Base-by-base conservation (phyloP, 106 monocot species). In the Triglochin maritima region DNA sequence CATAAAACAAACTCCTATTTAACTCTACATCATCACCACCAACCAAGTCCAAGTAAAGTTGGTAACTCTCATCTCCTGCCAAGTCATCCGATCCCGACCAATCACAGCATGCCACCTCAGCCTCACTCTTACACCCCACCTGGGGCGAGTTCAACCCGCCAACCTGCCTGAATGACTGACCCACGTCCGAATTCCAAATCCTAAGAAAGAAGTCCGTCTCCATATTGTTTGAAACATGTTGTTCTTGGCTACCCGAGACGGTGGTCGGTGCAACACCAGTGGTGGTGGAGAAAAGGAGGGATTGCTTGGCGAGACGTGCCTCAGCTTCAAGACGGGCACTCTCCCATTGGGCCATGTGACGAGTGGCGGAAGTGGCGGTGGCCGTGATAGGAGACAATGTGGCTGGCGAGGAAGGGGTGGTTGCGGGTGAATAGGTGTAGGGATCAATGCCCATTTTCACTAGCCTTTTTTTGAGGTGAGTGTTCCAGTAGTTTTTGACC, bases 281-380 rank as follows among this genome's bases (percentile, higher is more conserved):
- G 66, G 53, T 11, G 9, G 73, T 16, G 52, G 77, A 81, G 86
- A 84, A 81, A 50, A 90, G 77, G 51, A 81, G 56, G 44, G 65
- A 83, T 48, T 86, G 83, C 42, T 81, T 50, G 45, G 60, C 76
- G 13, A 90, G 81, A 9, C 89, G 83, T n/a, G 86, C 86, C 50
- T 90, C 89, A 0, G 89, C 89, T 56, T 90, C 86, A 1, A 90
- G 81, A 5, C 89, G 71, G 4, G 89, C 89, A 71, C 86, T 90
- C 72, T 90, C 89, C 89, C 89, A 90, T 69, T 90, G 89, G 11
- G 89, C 83, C 79, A 84, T 86, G 86, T 90, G 89, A 81, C 86
- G 80, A 65, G 82, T 83, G 64, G 72, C 85, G 17, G 82, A 72
- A 8, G 77, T 57, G 48, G 55, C 64, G 52, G 66, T 71, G 50